These are phyloP conservation scores for Lachancea dasiensis DNA, from an alignment of 805 yeast species.

Conservation along the genomic window DNA sequence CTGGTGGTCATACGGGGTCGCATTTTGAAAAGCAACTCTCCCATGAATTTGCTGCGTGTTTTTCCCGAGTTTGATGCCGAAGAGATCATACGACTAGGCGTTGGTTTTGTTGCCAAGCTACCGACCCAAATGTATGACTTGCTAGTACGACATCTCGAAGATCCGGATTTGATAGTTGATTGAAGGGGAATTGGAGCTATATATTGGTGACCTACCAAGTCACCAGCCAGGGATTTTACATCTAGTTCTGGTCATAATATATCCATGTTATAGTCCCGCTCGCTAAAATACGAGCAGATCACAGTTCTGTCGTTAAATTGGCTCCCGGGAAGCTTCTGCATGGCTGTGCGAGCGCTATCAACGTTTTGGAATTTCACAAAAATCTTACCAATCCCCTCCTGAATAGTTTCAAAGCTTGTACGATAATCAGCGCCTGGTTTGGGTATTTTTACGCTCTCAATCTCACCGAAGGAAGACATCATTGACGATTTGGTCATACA, in stretches of 20 bases:
- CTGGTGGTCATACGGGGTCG: slow-evolving; percentile 60
- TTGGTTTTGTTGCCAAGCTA: slow-evolving; percentile 71
- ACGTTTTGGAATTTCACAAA: slow-evolving; percentile 56
- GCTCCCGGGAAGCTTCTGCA: slow-evolving; percentile 55
- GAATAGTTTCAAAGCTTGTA: slow-evolving; percentile 39
- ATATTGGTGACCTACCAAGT: no score
- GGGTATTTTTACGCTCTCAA: slow-evolving; percentile 54
- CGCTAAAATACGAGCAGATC: slow-evolving; percentile 56
- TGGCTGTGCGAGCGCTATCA: slow-evolving; percentile 50
- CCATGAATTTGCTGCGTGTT: slow-evolving; percentile 62
- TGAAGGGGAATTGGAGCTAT: no score
- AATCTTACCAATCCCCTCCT: slow-evolving; percentile 64
- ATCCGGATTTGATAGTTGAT: slow-evolving; percentile 15
- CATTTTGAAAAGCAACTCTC: slow-evolving; percentile 50
- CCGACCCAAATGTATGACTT: slow-evolving; percentile 54
- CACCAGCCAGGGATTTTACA: not conserved
- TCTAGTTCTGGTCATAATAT: slow-evolving; percentile 8
- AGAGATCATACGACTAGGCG: slow-evolving; percentile 69
- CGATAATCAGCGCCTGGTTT: slow-evolving; percentile 42
- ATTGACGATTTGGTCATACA: slow-evolving; percentile 38
- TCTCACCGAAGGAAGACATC: slow-evolving; percentile 42
- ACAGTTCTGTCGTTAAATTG: slow-evolving; percentile 64
- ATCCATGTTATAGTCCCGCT: slow-evolving; percentile 47
- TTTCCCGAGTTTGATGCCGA: slow-evolving; percentile 68
- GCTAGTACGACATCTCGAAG: slow-evolving; percentile 29